Evolutionary conservation across 2,329 filamentous ascomycete genomes (phyloP).

Genomic region (Aureobasidium musti): DNA sequence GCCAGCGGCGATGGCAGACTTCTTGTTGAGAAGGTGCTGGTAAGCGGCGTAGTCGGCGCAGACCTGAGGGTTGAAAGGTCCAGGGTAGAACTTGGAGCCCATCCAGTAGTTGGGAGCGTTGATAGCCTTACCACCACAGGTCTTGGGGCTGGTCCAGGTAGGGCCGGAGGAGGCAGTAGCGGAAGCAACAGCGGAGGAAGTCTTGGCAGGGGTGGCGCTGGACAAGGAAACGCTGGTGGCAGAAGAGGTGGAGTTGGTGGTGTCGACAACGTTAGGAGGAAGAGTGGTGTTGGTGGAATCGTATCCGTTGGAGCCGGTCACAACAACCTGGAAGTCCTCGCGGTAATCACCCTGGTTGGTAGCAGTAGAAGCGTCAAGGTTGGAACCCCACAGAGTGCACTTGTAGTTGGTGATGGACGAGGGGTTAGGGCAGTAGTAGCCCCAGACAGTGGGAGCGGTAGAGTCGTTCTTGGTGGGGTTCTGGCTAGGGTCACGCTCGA

Average conservation of each 20-base stretch:
- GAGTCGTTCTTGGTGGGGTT: conserved; percentile 33
- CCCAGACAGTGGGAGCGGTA: conserved; percentile 32
- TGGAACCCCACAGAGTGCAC: conserved; percentile 39
- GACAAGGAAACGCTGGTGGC: conserved; percentile 6
- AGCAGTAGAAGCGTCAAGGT: conserved; percentile 32
- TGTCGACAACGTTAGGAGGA: conserved; percentile 13
- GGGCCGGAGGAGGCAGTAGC: conserved; percentile 12
- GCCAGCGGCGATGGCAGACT: conserved; percentile 28
- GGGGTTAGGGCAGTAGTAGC: conserved; percentile 36
- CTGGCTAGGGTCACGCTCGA: conserved; percentile 34
- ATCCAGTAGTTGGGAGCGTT: conserved; percentile 31
- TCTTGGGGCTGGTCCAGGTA: conserved; percentile 38
- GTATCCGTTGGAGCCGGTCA: conserved; percentile 33
- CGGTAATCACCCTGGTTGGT: conserved; percentile 32
- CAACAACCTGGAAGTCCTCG: conserved; percentile 31
- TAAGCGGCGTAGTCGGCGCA: conserved; percentile 36
- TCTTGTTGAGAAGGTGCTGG: conserved; percentile 33
- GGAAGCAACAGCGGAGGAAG: not conserved
- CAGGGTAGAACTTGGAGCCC: conserved; percentile 36
- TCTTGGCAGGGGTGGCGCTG: not conserved
- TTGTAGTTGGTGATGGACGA: conserved; percentile 40
- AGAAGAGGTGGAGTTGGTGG: conserved; percentile 25
- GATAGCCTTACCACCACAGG: conserved; percentile 33
- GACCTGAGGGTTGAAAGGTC: conserved; percentile 35
- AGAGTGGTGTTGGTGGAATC: conserved; percentile 31